phyloP scores from a whole-genome alignment of 352 stramenopile species.

The Pseudoperonospora humuli region DNA sequence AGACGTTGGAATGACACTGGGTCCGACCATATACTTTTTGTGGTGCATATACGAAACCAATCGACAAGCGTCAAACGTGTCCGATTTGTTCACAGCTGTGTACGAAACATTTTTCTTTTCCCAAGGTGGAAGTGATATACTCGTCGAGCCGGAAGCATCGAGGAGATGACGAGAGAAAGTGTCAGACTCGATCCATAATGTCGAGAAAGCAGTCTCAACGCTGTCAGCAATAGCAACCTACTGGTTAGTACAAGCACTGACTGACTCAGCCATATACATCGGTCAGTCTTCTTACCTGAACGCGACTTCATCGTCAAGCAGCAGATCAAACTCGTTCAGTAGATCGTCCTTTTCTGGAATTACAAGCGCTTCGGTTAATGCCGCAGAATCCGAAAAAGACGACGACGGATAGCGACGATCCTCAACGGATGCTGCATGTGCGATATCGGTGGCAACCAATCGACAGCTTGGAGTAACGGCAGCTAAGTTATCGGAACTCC shows the following conservation, averaged over 20 bases:
- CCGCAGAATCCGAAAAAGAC: slow-evolving; percentile 2
- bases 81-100: slow-evolving; percentile 42
- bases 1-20: slow-evolving; percentile 63
- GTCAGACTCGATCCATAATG: slow-evolving; percentile 55
- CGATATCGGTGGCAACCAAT: background rate
- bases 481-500: slow-evolving; percentile 16
- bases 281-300: slow-evolving; percentile 47
- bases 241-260: background rate
- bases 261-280: background rate
- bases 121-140: slow-evolving; percentile 50
- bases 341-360: slow-evolving; percentile 40
- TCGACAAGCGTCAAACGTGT: slow-evolving; percentile 56
- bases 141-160: slow-evolving; percentile 42
- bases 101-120: slow-evolving; percentile 33
- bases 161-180: slow-evolving; percentile 43
- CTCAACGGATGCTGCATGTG: slow-evolving; percentile 3
- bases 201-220: slow-evolving; percentile 52
- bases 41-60: slow-evolving; percentile 66
- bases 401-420: slow-evolving; percentile 3
- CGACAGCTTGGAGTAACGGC: slow-evolving; percentile 20
- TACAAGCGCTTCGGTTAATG: slow-evolving; percentile 4
- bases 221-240: slow-evolving; percentile 20
- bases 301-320: slow-evolving; percentile 55
- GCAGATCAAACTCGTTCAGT: slow-evolving; percentile 64
- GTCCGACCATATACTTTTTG: slow-evolving; percentile 86